phyloP scores from a whole-genome alignment of 129 eudicot genomes.

The Scalesia atractyloides region DNA sequence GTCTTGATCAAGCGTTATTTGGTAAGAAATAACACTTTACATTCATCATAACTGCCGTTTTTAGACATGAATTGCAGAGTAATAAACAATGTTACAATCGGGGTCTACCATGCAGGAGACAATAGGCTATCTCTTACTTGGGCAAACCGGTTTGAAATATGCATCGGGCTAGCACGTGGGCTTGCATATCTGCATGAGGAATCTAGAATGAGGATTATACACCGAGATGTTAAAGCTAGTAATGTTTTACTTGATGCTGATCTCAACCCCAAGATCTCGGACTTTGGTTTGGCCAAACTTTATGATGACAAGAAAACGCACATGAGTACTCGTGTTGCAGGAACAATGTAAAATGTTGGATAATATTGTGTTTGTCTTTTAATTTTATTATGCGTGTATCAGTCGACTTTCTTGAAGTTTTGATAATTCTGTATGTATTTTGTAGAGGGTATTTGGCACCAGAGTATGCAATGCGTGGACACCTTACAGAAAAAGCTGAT shows the following conservation, averaged over 20 bases:
- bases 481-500: conserved; percentile 19
- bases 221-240: conserved; percentile 76
- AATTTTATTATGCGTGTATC: too few species aligned
- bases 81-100: background rate
- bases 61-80: background rate
- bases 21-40: conserved; percentile 24
- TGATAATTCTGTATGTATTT: background rate
- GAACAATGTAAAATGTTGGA: conserved; percentile 53
- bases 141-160: conserved; percentile 60
- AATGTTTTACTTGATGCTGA: conserved; percentile 67
- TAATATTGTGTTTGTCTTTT: background rate
- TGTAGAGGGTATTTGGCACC: conserved; percentile 20
- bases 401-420: too few species aligned
- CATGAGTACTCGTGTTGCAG: conserved; percentile 76
- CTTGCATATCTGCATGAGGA: conserved; percentile 71
- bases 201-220: conserved; percentile 58
- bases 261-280: conserved; percentile 65
- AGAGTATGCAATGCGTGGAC: conserved; percentile 21
- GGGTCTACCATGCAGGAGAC: conserved; percentile 41
- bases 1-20: conserved; percentile 68
- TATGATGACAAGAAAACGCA: too few species aligned
- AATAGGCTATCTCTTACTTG: conserved; percentile 44
- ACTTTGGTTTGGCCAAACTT: conserved; percentile 70
- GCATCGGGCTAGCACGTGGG: conserved; percentile 69
- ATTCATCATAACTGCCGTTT: background rate